Evolutionary conservation across 2,329 filamentous ascomycete species (phyloP), one percentile per base, ranked within the genome.

Genomic region (Capronia epimyces): DNA sequence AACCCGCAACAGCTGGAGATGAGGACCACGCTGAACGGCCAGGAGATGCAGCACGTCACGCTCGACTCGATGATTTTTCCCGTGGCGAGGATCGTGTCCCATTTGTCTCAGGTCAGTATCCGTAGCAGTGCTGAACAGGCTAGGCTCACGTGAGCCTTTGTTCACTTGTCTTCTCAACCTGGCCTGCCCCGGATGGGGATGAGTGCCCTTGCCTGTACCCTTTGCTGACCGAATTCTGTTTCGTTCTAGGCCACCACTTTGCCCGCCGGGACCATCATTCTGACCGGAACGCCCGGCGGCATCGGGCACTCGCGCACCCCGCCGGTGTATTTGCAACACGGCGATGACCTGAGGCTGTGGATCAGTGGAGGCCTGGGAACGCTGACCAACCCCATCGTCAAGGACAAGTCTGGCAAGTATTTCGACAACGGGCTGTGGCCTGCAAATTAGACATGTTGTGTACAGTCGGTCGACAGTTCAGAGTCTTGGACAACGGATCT

Each of bases 201-300:
- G n/a, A n/a, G n/a, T n/a, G n/a, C n/a, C n/a, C n/a, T n/a, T n/a
- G n/a, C n/a, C n/a, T n/a, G n/a, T n/a, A n/a, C n/a, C n/a, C n/a
- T n/a, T n/a, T n/a, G n/a, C n/a, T n/a, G n/a, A n/a, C n/a, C n/a
- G n/a, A n/a, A n/a, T n/a, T n/a, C n/a, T n/a, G n/a, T n/a, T n/a
- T n/a, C n/a, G n/a, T n/a, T n/a, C n/a, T n/a, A 70, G 53, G 69
- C 69, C 5, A 72, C 69, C 2, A 73, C 70, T 3, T 57, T 73
- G 2, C 65, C 65, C 1, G 63, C 68, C 1, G 70, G 70, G 8
- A 72, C 70, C 0, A 63, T 72, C 43, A 71, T 73, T 40, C 47
- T 72, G 18, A 73, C 70, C 0, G 70, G 70, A 2, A 73, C 70
- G 2, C 70, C 70, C 0, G 67, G 69, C 2, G 70, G 70, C 2